Percentiles rank a stretch among this genome's conserved stretches.
phyloP scores from a whole-genome alignment of 2,329 filamentous ascomycete genomes.

The Paraconiothyrium sp. region DNA sequence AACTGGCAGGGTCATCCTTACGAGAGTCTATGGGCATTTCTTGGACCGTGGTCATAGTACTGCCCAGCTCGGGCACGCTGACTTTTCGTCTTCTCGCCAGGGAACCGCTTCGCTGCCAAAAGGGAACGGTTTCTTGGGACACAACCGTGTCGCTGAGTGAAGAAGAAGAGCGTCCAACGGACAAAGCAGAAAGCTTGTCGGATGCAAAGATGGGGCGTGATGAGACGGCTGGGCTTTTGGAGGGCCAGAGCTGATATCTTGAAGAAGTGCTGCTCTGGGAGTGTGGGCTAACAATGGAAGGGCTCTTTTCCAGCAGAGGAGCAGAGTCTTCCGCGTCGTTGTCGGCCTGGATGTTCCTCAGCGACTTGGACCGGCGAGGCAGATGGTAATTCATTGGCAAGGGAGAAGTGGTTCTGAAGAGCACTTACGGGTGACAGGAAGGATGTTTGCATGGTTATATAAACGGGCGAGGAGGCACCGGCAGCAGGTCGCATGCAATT shows the following conservation, averaged over 20 bases:
- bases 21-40: conserved; percentile 52
- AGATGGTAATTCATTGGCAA: conserved; percentile 43
- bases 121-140: conserved; percentile 40
- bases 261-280: conserved; percentile 32
- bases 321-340: conserved; percentile 32
- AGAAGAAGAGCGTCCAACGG: conserved; percentile 50
- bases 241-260: conserved; percentile 51
- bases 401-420: conserved; percentile 22
- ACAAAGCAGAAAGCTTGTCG: conserved; percentile 49
- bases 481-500: conserved; percentile 51
- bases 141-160: conserved; percentile 53
- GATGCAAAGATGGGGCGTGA: conserved; percentile 31
- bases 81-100: conserved; percentile 52
- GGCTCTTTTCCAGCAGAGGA: conserved; percentile 35
- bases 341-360: conserved; percentile 44
- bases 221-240: conserved; percentile 40
- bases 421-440: conserved; percentile 45
- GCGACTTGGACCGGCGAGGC: conserved; percentile 47
- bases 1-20: conserved; percentile 33
- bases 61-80: conserved; percentile 51
- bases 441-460: conserved; percentile 51
- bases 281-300: conserved; percentile 39
- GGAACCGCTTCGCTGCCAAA: conserved; percentile 50
- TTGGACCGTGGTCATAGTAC: conserved; percentile 51
- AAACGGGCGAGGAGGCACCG: conserved; percentile 45